A percentile compares a stretch with the other conserved stretches of the same genome.
Evolutionary conservation across 2,329 filamentous ascomycete species (phyloP).

Genomic region (Monilinia fructicola): DNA sequence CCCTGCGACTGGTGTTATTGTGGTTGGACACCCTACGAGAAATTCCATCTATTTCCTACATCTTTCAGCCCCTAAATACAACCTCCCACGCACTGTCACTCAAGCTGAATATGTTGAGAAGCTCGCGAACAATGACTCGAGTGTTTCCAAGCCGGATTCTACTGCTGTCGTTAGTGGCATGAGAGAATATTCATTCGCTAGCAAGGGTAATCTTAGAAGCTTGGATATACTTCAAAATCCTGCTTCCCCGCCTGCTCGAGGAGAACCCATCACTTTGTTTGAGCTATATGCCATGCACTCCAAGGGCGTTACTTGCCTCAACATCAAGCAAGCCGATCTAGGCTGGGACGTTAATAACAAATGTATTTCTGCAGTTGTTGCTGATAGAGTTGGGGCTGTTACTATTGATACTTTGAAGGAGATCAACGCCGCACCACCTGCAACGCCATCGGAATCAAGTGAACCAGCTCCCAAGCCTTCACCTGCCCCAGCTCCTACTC

Average conservation of each 20-base stretch:
- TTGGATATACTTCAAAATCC: conserved; percentile 80
- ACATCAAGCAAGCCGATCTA: conserved; percentile 82
- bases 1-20: conserved; percentile 85
- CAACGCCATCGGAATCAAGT: conserved; percentile 7
- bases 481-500: conserved; percentile 31
- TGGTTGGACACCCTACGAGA: conserved; percentile 91
- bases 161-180: conserved; percentile 97
- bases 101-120: conserved; percentile 86
- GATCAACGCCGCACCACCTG: conserved; percentile 36
- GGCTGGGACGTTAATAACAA: conserved; percentile 92
- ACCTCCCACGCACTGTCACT: conserved; percentile 70
- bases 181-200: conserved; percentile 88
- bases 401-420: conserved; percentile 65
- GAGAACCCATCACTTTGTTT: conserved; percentile 74
- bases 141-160: conserved; percentile 81
- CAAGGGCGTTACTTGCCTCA: conserved; percentile 88
- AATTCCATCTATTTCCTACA: conserved; percentile 98
- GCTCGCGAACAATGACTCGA: conserved; percentile 68
- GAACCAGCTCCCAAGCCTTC: conserved; percentile 25
- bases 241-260: conserved; percentile 58
- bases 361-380: conserved; percentile 76
- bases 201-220: conserved; percentile 83
- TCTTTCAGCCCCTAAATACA: conserved; percentile 90
- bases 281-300: conserved; percentile 98
- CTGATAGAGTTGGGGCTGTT: conserved; percentile 70